A percentile compares a stretch with the other conserved stretches of the same genome.
phyloP scores from a whole-genome alignment of 108 stramenopile genomes.

The Fistulifera pelliculosa region DNA sequence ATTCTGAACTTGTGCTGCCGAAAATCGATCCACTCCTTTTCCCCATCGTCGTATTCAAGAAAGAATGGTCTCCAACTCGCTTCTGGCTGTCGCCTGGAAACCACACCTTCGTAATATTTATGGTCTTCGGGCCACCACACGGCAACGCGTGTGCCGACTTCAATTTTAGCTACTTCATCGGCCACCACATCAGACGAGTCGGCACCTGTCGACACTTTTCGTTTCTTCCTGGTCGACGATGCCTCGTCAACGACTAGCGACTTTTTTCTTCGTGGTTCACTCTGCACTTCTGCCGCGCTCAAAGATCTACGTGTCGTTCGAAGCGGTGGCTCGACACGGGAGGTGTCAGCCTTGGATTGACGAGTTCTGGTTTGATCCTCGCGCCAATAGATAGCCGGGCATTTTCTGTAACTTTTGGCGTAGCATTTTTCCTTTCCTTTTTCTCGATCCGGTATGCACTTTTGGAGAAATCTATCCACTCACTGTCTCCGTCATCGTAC shows the following conservation, averaged over 20 bases:
- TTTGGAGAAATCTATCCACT: constrained; percentile 6
- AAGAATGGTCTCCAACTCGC: background rate
- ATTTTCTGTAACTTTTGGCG: background rate
- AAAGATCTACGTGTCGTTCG: background rate
- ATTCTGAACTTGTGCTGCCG: background rate
- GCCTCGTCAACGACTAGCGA: background rate
- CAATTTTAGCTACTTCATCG: constrained; percentile 13
- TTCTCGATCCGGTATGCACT: background rate
- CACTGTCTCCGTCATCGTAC: constrained; percentile 47
- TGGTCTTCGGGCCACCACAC: constrained; percentile 54
- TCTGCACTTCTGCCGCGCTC: background rate
- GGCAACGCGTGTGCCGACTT: constrained; percentile 26
- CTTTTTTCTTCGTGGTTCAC: background rate
- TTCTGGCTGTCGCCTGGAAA: constrained; percentile 7
- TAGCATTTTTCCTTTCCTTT: no score
- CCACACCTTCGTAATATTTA: constrained; percentile 36
- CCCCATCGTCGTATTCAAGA: constrained; percentile 43
- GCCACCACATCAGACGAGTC: background rate
- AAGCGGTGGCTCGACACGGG: background rate
- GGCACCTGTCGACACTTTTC: background rate
- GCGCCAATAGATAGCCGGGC: background rate
- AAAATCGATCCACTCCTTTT: constrained; percentile 31
- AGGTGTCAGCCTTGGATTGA: background rate
- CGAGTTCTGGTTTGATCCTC: background rate
- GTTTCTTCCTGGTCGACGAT: background rate